phyloP scores from a whole-genome alignment of 2,329 filamentous ascomycete genomes.

The Aureobasidium vineae region DNA sequence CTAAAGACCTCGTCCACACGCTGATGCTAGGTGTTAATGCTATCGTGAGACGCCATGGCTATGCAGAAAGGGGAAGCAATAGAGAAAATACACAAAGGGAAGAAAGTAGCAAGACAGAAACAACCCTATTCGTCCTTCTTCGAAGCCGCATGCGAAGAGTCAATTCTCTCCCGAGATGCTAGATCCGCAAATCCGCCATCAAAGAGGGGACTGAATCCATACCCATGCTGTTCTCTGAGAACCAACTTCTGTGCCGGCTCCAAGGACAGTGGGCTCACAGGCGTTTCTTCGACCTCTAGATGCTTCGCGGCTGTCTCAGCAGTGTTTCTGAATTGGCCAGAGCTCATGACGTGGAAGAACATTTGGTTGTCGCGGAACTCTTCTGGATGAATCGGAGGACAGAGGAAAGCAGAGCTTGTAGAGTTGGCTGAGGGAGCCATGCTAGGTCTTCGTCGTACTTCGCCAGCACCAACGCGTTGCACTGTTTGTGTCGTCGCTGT shows the following conservation, averaged over 20 bases:
- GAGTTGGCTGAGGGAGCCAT: conserved; percentile 17
- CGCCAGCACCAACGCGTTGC: background rate
- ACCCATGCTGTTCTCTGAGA: background rate
- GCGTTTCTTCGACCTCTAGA: conserved; percentile 2
- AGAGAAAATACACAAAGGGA: background rate
- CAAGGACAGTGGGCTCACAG: conserved; percentile 6
- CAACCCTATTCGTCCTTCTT: conserved; percentile 9
- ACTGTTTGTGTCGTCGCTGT: background rate
- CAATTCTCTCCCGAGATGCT: background rate
- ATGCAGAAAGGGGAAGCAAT: background rate
- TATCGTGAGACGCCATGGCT: conserved; percentile 5
- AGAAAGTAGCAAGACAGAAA: background rate
- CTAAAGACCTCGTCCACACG: background rate
- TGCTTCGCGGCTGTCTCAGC: background rate
- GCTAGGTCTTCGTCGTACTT: conserved; percentile 8
- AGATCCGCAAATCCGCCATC: background rate
- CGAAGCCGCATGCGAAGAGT: background rate
- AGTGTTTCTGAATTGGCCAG: conserved; percentile 14
- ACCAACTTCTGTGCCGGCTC: background rate
- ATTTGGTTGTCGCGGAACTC: background rate
- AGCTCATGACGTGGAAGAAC: conserved; percentile 23
- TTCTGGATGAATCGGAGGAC: background rate
- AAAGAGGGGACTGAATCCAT: background rate
- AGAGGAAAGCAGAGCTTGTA: conserved; percentile 13
- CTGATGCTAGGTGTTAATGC: background rate